These are phyloP conservation scores for Puya raimondii DNA, from an alignment of 176 grass and related monocot species.

Conservation along the genomic window DNA sequence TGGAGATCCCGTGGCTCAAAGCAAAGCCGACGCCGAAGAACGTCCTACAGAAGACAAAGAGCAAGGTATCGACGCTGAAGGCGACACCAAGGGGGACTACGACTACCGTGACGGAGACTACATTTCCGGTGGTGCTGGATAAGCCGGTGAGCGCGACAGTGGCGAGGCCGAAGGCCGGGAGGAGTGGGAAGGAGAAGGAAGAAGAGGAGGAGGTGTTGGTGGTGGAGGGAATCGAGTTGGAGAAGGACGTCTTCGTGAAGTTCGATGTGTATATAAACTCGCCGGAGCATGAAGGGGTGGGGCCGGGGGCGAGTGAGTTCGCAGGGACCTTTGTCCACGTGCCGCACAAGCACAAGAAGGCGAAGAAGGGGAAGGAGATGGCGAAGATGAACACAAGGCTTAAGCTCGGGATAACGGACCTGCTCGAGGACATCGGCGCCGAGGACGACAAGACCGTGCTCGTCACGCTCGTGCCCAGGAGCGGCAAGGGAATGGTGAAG, in stretches of 20 bases:
- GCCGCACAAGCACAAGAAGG: conserved; percentile 32
- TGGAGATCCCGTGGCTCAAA: conserved; percentile 44
- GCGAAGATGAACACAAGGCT: conserved; percentile 26
- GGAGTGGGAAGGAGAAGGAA: conserved; percentile 37
- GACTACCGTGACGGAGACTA: neutral
- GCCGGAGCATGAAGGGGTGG: conserved; percentile 19
- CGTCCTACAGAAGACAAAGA: too few species aligned
- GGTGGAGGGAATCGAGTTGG: conserved; percentile 39
- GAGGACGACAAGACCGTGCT: conserved; percentile 34
- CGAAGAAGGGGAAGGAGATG: conserved; percentile 20
- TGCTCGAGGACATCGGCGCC: conserved; percentile 37
- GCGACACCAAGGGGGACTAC: neutral
- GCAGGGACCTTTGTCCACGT: conserved; percentile 47
- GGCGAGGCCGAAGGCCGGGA: conserved; percentile 24
- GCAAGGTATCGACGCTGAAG: too few species aligned
- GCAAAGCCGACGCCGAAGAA: conserved; percentile 14
- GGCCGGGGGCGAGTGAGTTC: conserved; percentile 21
- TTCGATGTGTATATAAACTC: conserved; percentile 52
- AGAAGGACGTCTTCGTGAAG: conserved; percentile 14
- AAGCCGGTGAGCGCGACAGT: conserved; percentile 24
- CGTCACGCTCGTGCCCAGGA: conserved; percentile 39
- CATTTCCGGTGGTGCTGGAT: conserved; percentile 33
- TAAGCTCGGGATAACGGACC: conserved; percentile 34
- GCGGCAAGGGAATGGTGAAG: conserved; percentile 29
- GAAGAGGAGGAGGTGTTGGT: conserved; percentile 59